These are phyloP conservation scores for Globisporangium rhizosaccharum DNA, from an alignment of 352 stramenopile genomes.

Conservation along the genomic window DNA sequence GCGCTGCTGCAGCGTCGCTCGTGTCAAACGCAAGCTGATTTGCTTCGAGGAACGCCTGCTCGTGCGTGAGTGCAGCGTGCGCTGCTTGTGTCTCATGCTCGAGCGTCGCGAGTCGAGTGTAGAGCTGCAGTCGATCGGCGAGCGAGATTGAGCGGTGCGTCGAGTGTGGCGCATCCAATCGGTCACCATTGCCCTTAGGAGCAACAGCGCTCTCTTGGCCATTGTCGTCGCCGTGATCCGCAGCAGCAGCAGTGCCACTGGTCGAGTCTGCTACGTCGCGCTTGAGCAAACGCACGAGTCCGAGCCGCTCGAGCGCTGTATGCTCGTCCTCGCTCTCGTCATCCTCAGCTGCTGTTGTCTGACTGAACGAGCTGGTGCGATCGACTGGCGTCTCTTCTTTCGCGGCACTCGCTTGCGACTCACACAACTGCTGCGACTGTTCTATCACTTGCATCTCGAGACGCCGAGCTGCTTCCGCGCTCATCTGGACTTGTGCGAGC, in stretches of 20 bases:
- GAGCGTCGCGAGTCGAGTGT: slow-evolving; percentile 5
- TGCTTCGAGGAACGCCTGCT: slow-evolving; percentile 12
- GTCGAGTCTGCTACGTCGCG: no score
- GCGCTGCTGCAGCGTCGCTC: slow-evolving; percentile 10
- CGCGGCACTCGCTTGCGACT: neutral
- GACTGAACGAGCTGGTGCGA: no score
- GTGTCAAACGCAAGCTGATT: slow-evolving; percentile 15
- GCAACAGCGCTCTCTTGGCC: no score
- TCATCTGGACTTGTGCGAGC: slow-evolving; percentile 3
- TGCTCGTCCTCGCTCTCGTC: neutral
- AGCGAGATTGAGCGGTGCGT: no score
- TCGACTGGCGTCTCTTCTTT: neutral
- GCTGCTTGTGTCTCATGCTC: neutral
- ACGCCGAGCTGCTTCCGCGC: neutral
- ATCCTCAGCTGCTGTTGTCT: neutral
- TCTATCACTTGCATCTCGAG: slow-evolving; percentile 4
- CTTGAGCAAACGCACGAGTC: no score
- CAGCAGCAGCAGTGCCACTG: no score
- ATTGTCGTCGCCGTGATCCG: no score
- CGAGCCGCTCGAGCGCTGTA: no score
- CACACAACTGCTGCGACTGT: neutral
- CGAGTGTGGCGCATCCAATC: no score
- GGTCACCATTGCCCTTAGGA: no score
- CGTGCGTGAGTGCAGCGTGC: slow-evolving; percentile 4
- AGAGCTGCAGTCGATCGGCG: slow-evolving; percentile 7